These are phyloP conservation scores for Suillus fuscotomentosus DNA, from an alignment of 768 basidiomycete species.

Conservation along the genomic window DNA sequence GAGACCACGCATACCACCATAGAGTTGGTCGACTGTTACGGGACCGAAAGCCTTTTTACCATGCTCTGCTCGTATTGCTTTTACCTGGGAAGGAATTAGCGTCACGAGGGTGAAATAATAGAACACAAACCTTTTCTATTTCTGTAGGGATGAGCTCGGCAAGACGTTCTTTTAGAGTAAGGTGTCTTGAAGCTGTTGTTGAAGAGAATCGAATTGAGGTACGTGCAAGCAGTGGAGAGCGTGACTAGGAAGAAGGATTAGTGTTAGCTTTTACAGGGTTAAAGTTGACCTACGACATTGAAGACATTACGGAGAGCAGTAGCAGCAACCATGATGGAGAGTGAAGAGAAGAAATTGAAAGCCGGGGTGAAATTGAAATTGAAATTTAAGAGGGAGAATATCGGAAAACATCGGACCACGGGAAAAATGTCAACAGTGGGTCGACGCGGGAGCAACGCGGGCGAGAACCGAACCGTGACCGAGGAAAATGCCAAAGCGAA, in stretches of 20 bases:
- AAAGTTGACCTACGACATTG: constrained; percentile 33
- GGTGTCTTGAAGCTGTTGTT: constrained; percentile 63
- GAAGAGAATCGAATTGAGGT: constrained; percentile 61
- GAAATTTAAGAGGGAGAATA: constrained; percentile 20
- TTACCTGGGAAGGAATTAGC: constrained; percentile 52
- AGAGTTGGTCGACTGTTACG: constrained; percentile 87
- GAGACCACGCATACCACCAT: constrained; percentile 87
- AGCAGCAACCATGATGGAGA: constrained; percentile 42
- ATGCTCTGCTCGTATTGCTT: constrained; percentile 79
- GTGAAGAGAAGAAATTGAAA: background rate
- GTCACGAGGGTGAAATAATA: background rate
- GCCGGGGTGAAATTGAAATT: background rate
- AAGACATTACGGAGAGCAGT: constrained; percentile 36
- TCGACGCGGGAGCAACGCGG: background rate
- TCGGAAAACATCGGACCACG: constrained; percentile 17
- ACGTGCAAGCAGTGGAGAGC: constrained; percentile 43
- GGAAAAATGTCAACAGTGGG: background rate
- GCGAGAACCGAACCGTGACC: background rate
- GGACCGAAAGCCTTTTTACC: constrained; percentile 94
- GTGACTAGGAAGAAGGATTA: constrained; percentile 37
- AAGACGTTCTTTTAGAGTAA: constrained; percentile 88
- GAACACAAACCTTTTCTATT: constrained; percentile 35
- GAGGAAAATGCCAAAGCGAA: constrained; percentile 27
- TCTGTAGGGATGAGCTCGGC: constrained; percentile 91
- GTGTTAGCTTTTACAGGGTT: constrained; percentile 24